Conservation (phyloP, 441 rosid species). For the Arabidopsis lyrata region DNA sequence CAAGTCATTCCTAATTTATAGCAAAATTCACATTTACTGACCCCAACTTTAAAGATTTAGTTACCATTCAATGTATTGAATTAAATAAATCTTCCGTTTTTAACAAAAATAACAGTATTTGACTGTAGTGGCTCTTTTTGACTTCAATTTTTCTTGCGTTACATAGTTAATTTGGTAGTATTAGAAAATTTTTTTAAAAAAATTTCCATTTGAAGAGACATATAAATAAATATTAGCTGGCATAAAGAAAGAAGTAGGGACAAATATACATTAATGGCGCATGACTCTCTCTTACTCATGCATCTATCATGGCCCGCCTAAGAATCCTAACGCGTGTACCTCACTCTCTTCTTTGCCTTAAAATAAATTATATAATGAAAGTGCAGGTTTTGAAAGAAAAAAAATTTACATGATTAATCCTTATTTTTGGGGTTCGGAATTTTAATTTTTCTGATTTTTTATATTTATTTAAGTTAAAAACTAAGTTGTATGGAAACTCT, state of each 20-base stretch:
- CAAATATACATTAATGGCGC: constrained; percentile 47
- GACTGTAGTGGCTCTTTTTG: constrained; percentile 23
- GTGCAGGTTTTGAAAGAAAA: too few species aligned
- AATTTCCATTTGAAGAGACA: constrained; percentile 7
- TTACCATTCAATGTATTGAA: not conserved
- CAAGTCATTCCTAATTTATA: constrained; percentile 20
- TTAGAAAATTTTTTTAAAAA: too few species aligned
- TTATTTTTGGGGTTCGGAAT: not conserved
- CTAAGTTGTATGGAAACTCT: too few species aligned
- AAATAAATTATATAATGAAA: too few species aligned
- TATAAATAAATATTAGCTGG: constrained; percentile 32
- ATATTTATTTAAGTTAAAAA: not conserved
- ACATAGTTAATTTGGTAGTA: not conserved
- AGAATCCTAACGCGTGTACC: constrained; percentile 36
- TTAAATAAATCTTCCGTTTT: constrained; percentile 12
- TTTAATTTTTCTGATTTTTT: not conserved
- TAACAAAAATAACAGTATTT: constrained; percentile 10
- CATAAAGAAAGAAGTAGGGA: constrained; percentile 27
- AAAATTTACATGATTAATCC: too few species aligned
- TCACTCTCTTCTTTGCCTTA: constrained; percentile 11
- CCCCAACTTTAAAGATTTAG: not conserved
- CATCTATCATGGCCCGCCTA: constrained; percentile 48
- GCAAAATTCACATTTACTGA: not conserved
- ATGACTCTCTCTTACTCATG: constrained; percentile 57
- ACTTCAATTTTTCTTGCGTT: constrained; percentile 18